Evolutionary conservation across 2,329 filamentous ascomycete species (phyloP).

Genomic region (Incumbomyces lentus): DNA sequence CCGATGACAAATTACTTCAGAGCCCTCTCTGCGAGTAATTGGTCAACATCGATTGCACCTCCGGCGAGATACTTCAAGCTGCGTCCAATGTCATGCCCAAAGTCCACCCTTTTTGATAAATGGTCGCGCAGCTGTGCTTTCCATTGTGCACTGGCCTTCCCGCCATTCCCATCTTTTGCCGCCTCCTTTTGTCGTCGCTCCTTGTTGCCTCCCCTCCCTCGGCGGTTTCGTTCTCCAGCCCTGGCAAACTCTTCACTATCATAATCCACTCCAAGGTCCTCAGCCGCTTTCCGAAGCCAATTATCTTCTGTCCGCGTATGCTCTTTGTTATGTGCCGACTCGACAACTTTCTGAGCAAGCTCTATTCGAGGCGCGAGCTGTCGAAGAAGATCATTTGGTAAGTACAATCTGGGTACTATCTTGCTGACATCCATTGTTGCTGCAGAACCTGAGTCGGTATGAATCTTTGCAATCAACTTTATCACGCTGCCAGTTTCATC

Average conservation of each 20-base stretch:
- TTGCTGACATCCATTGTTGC: constrained; percentile 28
- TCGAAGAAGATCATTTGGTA: constrained; percentile 42
- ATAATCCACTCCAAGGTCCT: constrained; percentile 89
- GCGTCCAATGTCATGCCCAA: constrained; percentile 48
- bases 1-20: neutral
- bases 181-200: constrained; percentile 64
- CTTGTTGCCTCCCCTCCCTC: constrained; percentile 63
- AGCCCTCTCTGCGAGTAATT: constrained; percentile 53
- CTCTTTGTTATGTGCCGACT: constrained; percentile 74
- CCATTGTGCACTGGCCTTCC: constrained; percentile 56
- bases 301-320: constrained; percentile 74
- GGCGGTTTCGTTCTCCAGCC: constrained; percentile 46
- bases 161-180: constrained; percentile 45
- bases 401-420: constrained; percentile 41
- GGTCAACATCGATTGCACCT: constrained; percentile 72
- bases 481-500: constrained; percentile 82
- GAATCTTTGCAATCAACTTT: constrained; percentile 77
- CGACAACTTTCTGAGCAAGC: constrained; percentile 78
- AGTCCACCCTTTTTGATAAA: constrained; percentile 64
- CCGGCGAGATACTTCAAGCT: constrained; percentile 76
- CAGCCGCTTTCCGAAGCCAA: constrained; percentile 73
- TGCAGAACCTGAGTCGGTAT: constrained; percentile 41
- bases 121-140: constrained; percentile 62
- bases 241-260: constrained; percentile 76
- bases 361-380: constrained; percentile 64